These are phyloP conservation scores for Cyberlindnera amylophila DNA, from an alignment of 805 yeast species.

Conservation along the genomic window DNA sequence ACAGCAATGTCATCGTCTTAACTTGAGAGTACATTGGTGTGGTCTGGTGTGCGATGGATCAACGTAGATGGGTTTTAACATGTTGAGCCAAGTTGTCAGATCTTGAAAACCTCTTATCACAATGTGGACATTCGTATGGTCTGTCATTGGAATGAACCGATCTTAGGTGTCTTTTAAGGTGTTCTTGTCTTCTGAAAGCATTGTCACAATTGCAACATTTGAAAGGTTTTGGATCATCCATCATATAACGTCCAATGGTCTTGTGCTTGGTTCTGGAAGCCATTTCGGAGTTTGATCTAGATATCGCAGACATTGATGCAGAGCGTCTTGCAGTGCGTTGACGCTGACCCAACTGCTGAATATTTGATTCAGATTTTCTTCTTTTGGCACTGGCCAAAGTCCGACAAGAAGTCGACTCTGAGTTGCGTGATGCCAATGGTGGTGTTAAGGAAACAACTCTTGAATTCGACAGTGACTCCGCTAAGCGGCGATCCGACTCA, in stretches of 20 bases:
- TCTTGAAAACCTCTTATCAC: slow-evolving; percentile 62
- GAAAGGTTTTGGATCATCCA: slow-evolving; percentile 48
- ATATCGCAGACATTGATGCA: not conserved
- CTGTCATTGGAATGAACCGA: slow-evolving; percentile 69
- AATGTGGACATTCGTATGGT: slow-evolving; percentile 59
- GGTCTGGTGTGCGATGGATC: too few species aligned
- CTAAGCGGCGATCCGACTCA: not conserved
- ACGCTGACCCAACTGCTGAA: not conserved
- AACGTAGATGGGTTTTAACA: slow-evolving; percentile 45
- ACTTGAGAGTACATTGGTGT: too few species aligned
- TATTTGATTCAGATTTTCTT: slow-evolving; percentile 23
- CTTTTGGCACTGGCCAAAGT: too few species aligned
- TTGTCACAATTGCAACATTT: slow-evolving; percentile 62
- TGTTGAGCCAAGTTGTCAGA: slow-evolving; percentile 67
- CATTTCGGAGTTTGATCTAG: too few species aligned
- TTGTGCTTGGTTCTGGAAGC: too few species aligned
- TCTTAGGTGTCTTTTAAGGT: slow-evolving; percentile 67
- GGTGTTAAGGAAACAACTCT: too few species aligned
- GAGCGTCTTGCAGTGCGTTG: not conserved
- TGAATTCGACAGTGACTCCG: too few species aligned
- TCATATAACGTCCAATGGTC: slow-evolving; percentile 8
- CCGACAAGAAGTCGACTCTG: too few species aligned
- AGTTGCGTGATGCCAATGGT: too few species aligned
- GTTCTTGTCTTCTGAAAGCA: slow-evolving; percentile 69
- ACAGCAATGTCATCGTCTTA: too few species aligned